Base-by-base conservation (phyloP, 495 filamentous ascomycete genomes). In the Cenococcum geophilum region DNA sequence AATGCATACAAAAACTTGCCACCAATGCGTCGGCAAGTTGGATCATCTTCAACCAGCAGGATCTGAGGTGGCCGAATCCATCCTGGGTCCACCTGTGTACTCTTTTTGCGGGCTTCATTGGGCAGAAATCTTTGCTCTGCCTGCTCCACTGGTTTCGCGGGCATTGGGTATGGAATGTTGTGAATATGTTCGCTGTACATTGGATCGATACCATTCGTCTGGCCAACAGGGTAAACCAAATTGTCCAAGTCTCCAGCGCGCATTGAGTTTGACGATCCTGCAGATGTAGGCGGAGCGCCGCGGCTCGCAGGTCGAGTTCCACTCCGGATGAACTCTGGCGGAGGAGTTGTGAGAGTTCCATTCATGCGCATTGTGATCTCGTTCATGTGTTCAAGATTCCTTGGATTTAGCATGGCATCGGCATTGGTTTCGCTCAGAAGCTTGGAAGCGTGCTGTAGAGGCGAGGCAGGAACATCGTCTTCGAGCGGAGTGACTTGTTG, bases 1-100 rank as follows among this genome's bases (percentile, higher is more conserved):
- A 96, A 92, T 14, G 86, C 87, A 58, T 89, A 87, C 40, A 98
- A 76, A 72, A 97, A 97, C 74, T 97, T 97, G 51, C 89, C 86
- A 37, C 95, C 93, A 64, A 98, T 97, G 55, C 92, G 82, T 36
- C 91, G 84, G 72, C 93, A 97, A 1, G 92, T 97, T 54, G 85
- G 86, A 73, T 98, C 93, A 71, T 98, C 93, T 72, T 98, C 93
- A 36, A 98, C 93, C 47, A 98, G 80, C 59, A 98, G 77, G 60
- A 98, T 91, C 55, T 86, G 83, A 0, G 93, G 93, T 64, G 86
- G 85, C 64, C 86, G 84, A 20, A 85, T 75, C 92, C 92, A 97
- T 5, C 83, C 86, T 20, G 86, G 86, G 60, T 89, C 88, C n/a
- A 86, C 77, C 59, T 83, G 76, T 0, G 77, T 80, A 67, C 80